Evolutionary conservation across 306 rosid genomes (phyloP).

Genomic region (peach (Prunus persica)): Prunus_persica_NCBIv2 NC_034009.1:31596501-31597000

Average conservation of each 20-base stretch:
- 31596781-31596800: slow-evolving; percentile 98
- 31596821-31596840: slow-evolving; percentile 87
- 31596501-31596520: slow-evolving; percentile 95
- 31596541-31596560: slow-evolving; percentile 81
- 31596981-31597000: slow-evolving; percentile 35
- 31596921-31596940: slow-evolving; percentile 93
- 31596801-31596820: slow-evolving; percentile 95
- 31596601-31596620: slow-evolving; percentile 94
- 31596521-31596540: slow-evolving; percentile 85
- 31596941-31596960: slow-evolving; percentile 61
- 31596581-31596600: slow-evolving; percentile 98
- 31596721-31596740: slow-evolving; percentile 93
- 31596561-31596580: slow-evolving; percentile 95
- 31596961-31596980: slow-evolving; percentile 39
- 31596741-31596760: slow-evolving; percentile 83
- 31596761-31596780: slow-evolving; percentile 91
- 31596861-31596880: slow-evolving; percentile 94
- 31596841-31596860: slow-evolving; percentile 94
- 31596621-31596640: slow-evolving; percentile 93
- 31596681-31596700: slow-evolving; percentile 84
- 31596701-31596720: slow-evolving; percentile 97
- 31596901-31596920: slow-evolving; percentile 94
- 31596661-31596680: slow-evolving; percentile 87
- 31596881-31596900: slow-evolving; percentile 93
- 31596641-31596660: slow-evolving; percentile 98